phyloP scores from a whole-genome alignment of 2,329 filamentous ascomycete species.

The Talaromyces sp. region DNA sequence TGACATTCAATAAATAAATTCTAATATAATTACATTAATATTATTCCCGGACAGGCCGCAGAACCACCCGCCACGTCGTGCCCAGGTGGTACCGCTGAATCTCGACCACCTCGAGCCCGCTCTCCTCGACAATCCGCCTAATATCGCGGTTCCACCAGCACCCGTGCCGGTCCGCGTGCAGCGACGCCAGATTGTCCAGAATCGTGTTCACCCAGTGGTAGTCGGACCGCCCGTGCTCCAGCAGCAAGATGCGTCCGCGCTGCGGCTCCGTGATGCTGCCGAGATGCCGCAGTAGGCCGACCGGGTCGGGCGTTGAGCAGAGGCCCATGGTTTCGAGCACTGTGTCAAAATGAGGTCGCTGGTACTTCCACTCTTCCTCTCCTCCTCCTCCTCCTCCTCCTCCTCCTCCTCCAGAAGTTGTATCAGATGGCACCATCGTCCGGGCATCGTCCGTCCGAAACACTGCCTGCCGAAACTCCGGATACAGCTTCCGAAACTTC shows the following conservation, averaged over 20 bases:
- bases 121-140: constrained; percentile 41
- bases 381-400: too few species aligned
- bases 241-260: constrained; percentile 39
- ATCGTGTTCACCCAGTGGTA: constrained; percentile 44
- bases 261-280: constrained; percentile 34
- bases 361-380: background rate
- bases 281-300: constrained; percentile 35
- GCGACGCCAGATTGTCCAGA: constrained; percentile 42
- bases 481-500: constrained; percentile 37
- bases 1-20: too few species aligned
- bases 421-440: constrained; percentile 17
- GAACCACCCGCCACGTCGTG: constrained; percentile 42
- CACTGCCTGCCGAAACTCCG: constrained; percentile 23
- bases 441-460: constrained; percentile 34
- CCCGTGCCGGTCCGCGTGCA: constrained; percentile 46
- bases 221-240: constrained; percentile 46
- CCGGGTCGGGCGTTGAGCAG: constrained; percentile 43
- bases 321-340: constrained; percentile 48
- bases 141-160: constrained; percentile 52
- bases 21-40: too few species aligned
- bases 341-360: constrained; percentile 37
- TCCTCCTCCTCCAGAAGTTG: background rate
- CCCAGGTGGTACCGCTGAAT: constrained; percentile 44
- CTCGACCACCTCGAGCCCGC: constrained; percentile 43
- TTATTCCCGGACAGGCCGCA: constrained; percentile 26